Percentiles rank a stretch among this genome's conserved stretches.
Evolutionary conservation across 768 basidiomycete genomes (phyloP).

Genomic region (Lactarius deliciosus): DNA sequence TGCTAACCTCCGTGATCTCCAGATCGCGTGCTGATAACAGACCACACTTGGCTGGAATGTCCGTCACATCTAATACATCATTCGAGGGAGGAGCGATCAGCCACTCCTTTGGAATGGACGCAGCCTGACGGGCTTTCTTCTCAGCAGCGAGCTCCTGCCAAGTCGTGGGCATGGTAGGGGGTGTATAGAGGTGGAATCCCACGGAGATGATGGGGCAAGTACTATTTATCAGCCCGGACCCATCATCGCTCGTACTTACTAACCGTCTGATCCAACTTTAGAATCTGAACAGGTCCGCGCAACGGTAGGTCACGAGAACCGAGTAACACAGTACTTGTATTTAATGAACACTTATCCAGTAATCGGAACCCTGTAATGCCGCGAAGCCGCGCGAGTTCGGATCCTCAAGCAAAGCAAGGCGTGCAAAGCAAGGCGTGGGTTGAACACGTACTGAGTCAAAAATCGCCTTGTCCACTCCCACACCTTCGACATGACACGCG

Average conservation of each 20-base stretch:
- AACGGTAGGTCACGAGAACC: no score
- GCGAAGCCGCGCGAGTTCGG: not conserved
- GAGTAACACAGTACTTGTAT: no score
- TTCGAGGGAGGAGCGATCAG: constrained; percentile 47
- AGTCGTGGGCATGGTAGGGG: constrained; percentile 16
- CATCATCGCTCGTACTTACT: not conserved
- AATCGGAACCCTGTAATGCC: not conserved
- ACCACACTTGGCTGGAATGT: constrained; percentile 55
- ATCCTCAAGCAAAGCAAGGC: not conserved
- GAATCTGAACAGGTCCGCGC: no score
- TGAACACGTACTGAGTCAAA: not conserved
- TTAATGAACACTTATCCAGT: not conserved
- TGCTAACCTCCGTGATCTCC: constrained; percentile 57
- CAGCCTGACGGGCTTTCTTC: constrained; percentile 42
- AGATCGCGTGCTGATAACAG: constrained; percentile 57
- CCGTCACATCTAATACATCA: constrained; percentile 51
- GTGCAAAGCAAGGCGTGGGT: not conserved
- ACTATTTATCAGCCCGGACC: not conserved
- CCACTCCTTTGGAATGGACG: constrained; percentile 67
- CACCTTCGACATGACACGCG: constrained; percentile 15
- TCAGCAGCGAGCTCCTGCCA: constrained; percentile 25
- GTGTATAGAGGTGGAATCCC: not conserved
- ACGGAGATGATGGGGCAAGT: not conserved
- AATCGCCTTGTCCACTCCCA: not conserved
- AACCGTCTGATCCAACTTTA: not conserved